Conservation (phyloP, 2,329 filamentous ascomycete genomes). For the Fusarium burgessii region DNA sequence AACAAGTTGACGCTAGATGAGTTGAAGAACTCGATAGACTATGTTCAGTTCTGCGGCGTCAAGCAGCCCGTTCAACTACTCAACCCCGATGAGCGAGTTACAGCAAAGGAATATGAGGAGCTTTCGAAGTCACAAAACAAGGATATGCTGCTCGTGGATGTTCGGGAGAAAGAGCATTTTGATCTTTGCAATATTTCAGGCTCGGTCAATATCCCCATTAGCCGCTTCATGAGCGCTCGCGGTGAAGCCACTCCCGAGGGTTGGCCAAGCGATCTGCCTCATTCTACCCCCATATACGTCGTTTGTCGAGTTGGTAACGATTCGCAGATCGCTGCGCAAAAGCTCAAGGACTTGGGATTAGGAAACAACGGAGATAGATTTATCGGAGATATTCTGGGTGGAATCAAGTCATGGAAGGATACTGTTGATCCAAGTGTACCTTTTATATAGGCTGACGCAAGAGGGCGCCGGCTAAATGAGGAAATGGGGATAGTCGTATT, state of each 20-base stretch:
- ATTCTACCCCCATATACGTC: constrained; percentile 71
- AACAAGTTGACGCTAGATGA: constrained; percentile 70
- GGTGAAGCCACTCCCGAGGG: constrained; percentile 48
- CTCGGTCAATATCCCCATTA: constrained; percentile 76
- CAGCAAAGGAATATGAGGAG: constrained; percentile 69
- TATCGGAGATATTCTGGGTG: constrained; percentile 78
- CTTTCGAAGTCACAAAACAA: constrained; percentile 31
- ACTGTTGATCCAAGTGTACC: constrained; percentile 71
- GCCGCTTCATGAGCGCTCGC: constrained; percentile 68
- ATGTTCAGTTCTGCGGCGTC: constrained; percentile 86
- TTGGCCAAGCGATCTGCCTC: constrained; percentile 54
- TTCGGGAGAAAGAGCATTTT: constrained; percentile 86
- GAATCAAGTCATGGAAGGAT: constrained; percentile 78
- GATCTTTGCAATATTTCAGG: constrained; percentile 81
- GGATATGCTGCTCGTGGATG: constrained; percentile 77
- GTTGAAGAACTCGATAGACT: constrained; percentile 77
- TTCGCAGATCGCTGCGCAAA: constrained; percentile 76
- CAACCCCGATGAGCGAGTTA: constrained; percentile 73
- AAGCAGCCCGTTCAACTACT: constrained; percentile 67
- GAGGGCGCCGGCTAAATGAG: constrained; percentile 26
- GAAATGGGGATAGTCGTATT: constrained; percentile 31
- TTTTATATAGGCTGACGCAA: constrained; percentile 56
- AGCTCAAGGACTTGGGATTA: constrained; percentile 71
- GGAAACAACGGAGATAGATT: constrained; percentile 65
- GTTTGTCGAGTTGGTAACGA: constrained; percentile 83